Conservation (phyloP, 2,329 filamentous ascomycete genomes). For the Dothiorella sarmentorum region DNA sequence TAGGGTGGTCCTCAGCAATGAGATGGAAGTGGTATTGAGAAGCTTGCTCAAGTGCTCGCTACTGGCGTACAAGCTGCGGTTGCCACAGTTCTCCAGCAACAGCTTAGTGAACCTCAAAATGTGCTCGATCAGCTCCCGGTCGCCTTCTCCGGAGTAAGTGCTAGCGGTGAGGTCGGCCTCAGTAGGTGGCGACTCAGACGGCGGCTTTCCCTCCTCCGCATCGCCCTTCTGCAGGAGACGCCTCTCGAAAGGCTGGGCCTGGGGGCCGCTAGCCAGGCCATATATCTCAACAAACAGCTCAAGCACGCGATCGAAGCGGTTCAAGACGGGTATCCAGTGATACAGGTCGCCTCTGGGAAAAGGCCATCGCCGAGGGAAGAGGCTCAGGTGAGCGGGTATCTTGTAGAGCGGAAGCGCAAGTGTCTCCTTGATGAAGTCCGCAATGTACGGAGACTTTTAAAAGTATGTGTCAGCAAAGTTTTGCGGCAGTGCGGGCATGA, state of each 20-base stretch:
- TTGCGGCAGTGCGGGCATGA: background rate
- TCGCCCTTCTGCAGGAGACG: conserved; percentile 61
- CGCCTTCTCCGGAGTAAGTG: conserved; percentile 70
- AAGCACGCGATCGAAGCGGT: conserved; percentile 87
- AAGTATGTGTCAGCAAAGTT: conserved; percentile 1
- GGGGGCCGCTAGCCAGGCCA: conserved; percentile 73
- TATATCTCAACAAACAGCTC: conserved; percentile 80
- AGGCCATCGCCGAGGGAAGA: conserved; percentile 87
- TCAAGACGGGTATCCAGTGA: conserved; percentile 93
- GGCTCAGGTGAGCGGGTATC: conserved; percentile 70
- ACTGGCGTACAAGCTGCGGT: conserved; percentile 92
- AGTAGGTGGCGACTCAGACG: conserved; percentile 24
- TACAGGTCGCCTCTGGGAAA: conserved; percentile 95
- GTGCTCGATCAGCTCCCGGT: conserved; percentile 73
- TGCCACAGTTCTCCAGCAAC: conserved; percentile 91
- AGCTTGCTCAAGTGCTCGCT: conserved; percentile 85
- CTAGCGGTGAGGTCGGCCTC: conserved; percentile 50
- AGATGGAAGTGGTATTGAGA: conserved; percentile 79
- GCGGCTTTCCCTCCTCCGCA: conserved; percentile 44
- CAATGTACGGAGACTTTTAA: conserved; percentile 77
- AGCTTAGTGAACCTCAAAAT: conserved; percentile 83
- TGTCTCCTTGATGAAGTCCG: conserved; percentile 71
- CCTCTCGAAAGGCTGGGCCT: conserved; percentile 70
- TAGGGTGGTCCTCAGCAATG: conserved; percentile 73
- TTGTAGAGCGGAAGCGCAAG: conserved; percentile 68